A percentile compares a stretch with the other conserved stretches of the same genome.
phyloP scores from a whole-genome alignment of 1,139 yeast genomes.

The Hyphopichia pseudoburtonii region DNA sequence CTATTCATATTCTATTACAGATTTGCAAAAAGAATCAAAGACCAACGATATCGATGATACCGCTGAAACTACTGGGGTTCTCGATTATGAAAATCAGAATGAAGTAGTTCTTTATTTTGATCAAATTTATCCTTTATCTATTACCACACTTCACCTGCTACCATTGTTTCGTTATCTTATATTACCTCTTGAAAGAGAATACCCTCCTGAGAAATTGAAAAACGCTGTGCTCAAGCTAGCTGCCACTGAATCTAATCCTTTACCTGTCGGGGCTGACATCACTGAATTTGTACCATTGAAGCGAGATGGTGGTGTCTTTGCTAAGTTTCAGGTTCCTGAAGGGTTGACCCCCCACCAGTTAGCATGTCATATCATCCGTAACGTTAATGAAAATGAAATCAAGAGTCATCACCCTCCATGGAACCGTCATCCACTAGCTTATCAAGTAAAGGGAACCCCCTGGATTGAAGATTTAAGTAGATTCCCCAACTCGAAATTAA shows the following conservation, averaged over 20 bases:
- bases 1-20: constrained; percentile 29
- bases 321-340: constrained; percentile 64
- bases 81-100: constrained; percentile 28
- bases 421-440: constrained; percentile 44
- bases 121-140: constrained; percentile 33
- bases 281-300: constrained; percentile 60
- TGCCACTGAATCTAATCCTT: constrained; percentile 20
- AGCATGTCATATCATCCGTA: constrained; percentile 48
- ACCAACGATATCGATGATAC: constrained; percentile 32
- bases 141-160: constrained; percentile 21
- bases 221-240: constrained; percentile 23
- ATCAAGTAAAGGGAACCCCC: constrained; percentile 85
- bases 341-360: constrained; percentile 49
- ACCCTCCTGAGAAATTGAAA: constrained; percentile 17
- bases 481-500: constrained; percentile 62
- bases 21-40: constrained; percentile 34
- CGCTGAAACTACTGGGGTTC: constrained; percentile 45
- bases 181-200: constrained; percentile 14
- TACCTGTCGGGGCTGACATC: constrained; percentile 30
- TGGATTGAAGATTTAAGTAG: constrained; percentile 94
- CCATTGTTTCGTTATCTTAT: constrained; percentile 20
- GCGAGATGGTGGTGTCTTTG: constrained; percentile 94
- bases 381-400: constrained; percentile 35
- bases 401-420: constrained; percentile 29
- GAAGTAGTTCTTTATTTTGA: constrained; percentile 42